phyloP scores from a whole-genome alignment of 306 rosid genomes.

The Bauhinia variegata region DNA sequence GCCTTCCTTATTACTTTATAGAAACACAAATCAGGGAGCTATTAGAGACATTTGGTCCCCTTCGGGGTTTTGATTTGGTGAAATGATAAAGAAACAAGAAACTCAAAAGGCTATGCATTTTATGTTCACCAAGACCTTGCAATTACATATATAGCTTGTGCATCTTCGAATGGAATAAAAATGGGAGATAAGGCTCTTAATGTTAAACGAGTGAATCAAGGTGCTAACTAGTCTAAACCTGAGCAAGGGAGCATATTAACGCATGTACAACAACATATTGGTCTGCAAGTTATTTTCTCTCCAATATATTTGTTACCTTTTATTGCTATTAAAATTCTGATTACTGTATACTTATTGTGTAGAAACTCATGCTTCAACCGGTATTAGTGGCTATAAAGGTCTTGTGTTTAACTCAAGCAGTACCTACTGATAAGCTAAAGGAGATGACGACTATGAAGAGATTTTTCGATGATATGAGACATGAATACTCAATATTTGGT shows the following conservation, averaged over 20 bases:
- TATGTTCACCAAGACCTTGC: conserved; percentile 99
- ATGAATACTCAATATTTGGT: conserved; percentile 93
- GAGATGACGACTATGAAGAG: conserved; percentile 87
- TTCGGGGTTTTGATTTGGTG: conserved; percentile 95
- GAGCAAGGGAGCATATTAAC: conserved; percentile 88
- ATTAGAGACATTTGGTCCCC: conserved; percentile 95
- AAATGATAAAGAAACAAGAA: conserved; percentile 98
- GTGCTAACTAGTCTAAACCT: conserved; percentile 90
- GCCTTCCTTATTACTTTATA: conserved; percentile 93
- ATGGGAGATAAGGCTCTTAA: conserved; percentile 99
- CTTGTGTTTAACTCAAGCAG: conserved; percentile 81
- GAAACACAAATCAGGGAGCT: conserved; percentile 95
- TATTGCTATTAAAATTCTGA: conserved; percentile 5
- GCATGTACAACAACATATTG: conserved; percentile 98
- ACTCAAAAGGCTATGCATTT: conserved; percentile 97
- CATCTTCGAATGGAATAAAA: conserved; percentile 96
- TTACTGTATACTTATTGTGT: conserved; percentile 26
- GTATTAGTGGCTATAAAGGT: conserved; percentile 77
- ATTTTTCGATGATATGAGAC: conserved; percentile 90
- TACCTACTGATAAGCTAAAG: conserved; percentile 86
- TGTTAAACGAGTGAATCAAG: conserved; percentile 97
- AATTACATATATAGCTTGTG: conserved; percentile 98
- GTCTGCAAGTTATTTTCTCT: conserved; percentile 68
- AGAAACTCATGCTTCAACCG: conserved; percentile 92
- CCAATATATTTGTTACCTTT: neutral